A percentile compares a stretch with the other conserved stretches of the same genome.
phyloP scores from a whole-genome alignment of 148 eudicot species.

The Limonium bicolor region DNA sequence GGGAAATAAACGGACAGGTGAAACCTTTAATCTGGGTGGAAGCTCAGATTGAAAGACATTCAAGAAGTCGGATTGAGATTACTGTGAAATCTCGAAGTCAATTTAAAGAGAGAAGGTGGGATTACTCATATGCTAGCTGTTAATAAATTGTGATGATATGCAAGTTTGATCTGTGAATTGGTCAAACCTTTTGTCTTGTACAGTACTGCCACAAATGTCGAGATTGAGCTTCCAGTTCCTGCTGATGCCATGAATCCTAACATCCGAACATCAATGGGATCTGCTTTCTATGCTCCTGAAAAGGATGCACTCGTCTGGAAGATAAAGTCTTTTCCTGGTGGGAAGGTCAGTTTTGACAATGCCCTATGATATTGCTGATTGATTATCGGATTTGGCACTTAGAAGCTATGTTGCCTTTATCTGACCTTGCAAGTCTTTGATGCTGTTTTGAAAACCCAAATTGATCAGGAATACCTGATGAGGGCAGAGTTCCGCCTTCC shows the following conservation, averaged over 20 bases:
- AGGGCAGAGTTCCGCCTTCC: slow-evolving; percentile 87
- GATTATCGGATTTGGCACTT: too few relatives aligned
- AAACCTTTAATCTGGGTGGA: slow-evolving; percentile 97
- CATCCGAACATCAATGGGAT: slow-evolving; percentile 90
- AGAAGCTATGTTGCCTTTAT: too few relatives aligned
- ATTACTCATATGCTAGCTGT: background rate
- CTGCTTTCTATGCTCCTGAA: slow-evolving; percentile 88
- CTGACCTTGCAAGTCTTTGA: too few relatives aligned
- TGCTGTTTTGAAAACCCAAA: too few relatives aligned
- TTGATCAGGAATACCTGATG: slow-evolving; percentile 57
- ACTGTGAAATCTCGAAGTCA: slow-evolving; percentile 90
- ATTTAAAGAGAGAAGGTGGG: slow-evolving; percentile 87
- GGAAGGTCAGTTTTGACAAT: slow-evolving; percentile 43
- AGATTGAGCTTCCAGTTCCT: slow-evolving; percentile 85
- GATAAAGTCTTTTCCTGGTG: slow-evolving; percentile 96
- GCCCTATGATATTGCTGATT: too few relatives aligned
- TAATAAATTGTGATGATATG: background rate
- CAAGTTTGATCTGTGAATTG: too few relatives aligned
- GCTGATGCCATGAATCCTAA: slow-evolving; percentile 85
- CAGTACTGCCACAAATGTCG: slow-evolving; percentile 97
- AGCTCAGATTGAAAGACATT: slow-evolving; percentile 84
- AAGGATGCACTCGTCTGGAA: slow-evolving; percentile 81
- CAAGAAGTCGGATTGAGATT: slow-evolving; percentile 88
- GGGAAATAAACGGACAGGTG: too few relatives aligned
- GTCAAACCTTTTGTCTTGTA: background rate